Evolutionary conservation across 108 stramenopile species (phyloP).

Genomic region (Cyclotella cryptica): DNA sequence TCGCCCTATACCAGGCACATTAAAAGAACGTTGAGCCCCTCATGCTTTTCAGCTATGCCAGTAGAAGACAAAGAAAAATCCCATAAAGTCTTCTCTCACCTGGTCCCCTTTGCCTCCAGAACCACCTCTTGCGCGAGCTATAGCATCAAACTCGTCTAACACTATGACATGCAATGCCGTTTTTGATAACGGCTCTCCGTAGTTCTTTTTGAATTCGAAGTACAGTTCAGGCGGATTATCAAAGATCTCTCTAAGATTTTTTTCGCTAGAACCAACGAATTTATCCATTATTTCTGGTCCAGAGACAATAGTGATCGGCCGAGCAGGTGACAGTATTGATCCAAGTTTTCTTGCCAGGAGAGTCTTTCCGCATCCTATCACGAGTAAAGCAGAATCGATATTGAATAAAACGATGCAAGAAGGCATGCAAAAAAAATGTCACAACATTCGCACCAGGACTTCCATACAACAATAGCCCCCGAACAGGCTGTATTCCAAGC

Average conservation of each 20-base stretch:
- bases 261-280: slow-evolving; percentile 88
- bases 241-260: slow-evolving; percentile 84
- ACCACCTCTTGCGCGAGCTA: slow-evolving; percentile 83
- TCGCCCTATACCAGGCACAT: slow-evolving; percentile 69
- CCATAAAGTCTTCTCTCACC: not conserved
- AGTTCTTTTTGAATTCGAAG: slow-evolving; percentile 66
- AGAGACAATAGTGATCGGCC: slow-evolving; percentile 84
- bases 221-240: slow-evolving; percentile 84
- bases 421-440: not conserved
- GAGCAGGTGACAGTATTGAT: slow-evolving; percentile 71
- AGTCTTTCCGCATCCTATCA: slow-evolving; percentile 78
- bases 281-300: slow-evolving; percentile 92
- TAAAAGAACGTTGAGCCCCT: too few relatives aligned
- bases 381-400: not conserved
- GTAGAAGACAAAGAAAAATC: too few relatives aligned
- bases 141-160: slow-evolving; percentile 97
- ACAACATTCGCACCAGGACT: slow-evolving; percentile 39
- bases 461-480: slow-evolving; percentile 83
- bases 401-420: not conserved
- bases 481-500: slow-evolving; percentile 82
- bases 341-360: slow-evolving; percentile 78
- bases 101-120: slow-evolving; percentile 67
- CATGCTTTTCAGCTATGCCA: too few relatives aligned
- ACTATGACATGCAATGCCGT: slow-evolving; percentile 78
- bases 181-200: slow-evolving; percentile 61